Evolutionary conservation across 2,329 filamentous ascomycete species (phyloP), one percentile per base, ranked within the genome.

Genomic region (Fusarium floridanum): DNA sequence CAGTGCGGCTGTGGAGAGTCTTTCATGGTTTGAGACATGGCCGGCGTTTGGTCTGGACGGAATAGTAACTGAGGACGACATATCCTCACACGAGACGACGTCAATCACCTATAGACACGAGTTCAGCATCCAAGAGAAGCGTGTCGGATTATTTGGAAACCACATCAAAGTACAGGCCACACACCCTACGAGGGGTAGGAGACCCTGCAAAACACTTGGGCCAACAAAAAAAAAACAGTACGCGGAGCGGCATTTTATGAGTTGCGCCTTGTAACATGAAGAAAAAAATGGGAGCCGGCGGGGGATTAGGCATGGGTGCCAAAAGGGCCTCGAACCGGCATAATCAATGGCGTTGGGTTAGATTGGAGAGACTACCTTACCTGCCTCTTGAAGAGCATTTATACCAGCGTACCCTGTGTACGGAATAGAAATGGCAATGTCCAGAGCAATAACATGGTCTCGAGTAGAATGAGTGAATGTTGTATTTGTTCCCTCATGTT

Each of bases 1-100:
- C 90, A 97, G 88, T 98, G 96, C 80, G 96, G 96, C 43, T 98
- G 96, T 77, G 96, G 96, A 80, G 96, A 98, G 86, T 98, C 95
- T 2, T 98, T 98, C 82, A 98, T 95, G 92, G 93, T 95, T 66
- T 91, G 82, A 66, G 37, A 50, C 29, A 43, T 62, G 37, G 12
- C 32, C 55, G 61, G 36, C 24, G 62, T 32, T 36, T 36, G 24
- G 62, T 22, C 45, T 50, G 50, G 55, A 27, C 45, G 24, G 57
- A 24, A 61, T 5, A 63, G 59, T 29, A 60, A 50, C 37, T 11
- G 61, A 61, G 37, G 68, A 24, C 50, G 53, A 55, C 22, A 5
- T 37, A 56, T 37, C 61, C 63, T 69, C 41, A 12, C n/a, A 77
- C 64, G 68, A 66, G 60, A 76, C 64, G 59, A 67, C 64, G 66